Evolutionary conservation across 2,329 filamentous ascomycete genomes (phyloP).

Genomic region (Microascus cirrosus): DNA sequence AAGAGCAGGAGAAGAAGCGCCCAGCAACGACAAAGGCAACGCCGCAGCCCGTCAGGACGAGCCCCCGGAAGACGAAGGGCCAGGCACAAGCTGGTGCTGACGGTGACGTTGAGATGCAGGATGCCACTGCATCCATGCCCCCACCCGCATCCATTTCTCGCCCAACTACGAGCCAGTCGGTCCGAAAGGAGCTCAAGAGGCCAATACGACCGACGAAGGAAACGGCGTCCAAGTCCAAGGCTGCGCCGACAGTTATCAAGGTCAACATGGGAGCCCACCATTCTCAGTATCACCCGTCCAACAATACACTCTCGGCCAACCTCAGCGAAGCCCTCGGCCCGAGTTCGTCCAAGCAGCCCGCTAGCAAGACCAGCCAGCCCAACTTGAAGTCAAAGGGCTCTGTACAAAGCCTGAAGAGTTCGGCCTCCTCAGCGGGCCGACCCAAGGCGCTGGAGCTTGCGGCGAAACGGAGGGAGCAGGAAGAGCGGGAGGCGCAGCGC

Average conservation of each 20-base stretch:
- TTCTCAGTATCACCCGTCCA: constrained; percentile 50
- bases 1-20: constrained; percentile 32
- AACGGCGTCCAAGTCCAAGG: constrained; percentile 44
- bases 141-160: constrained; percentile 40
- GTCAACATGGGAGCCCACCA: constrained; percentile 44
- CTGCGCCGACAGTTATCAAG: constrained; percentile 58
- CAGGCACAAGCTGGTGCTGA: constrained; percentile 24
- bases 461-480: constrained; percentile 73
- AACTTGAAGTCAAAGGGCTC: constrained; percentile 50
- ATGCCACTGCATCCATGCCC: constrained; percentile 43
- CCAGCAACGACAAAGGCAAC: constrained; percentile 9
- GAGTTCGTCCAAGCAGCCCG: constrained; percentile 27
- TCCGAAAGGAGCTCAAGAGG: constrained; percentile 44
- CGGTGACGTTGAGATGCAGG: constrained; percentile 43
- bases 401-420: constrained; percentile 51
- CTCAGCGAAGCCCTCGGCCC: constrained; percentile 41
- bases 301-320: constrained; percentile 43
- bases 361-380: constrained; percentile 56
- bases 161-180: constrained; percentile 32
- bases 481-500: constrained; percentile 67
- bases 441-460: constrained; percentile 64
- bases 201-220: constrained; percentile 55
- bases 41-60: constrained; percentile 33
- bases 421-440: constrained; percentile 50
- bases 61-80: constrained; percentile 37